A percentile compares a stretch with the other conserved stretches of the same genome.
Evolutionary conservation across 148 eudicot genomes (phyloP).

Genomic region (Linanthus parryae): DNA sequence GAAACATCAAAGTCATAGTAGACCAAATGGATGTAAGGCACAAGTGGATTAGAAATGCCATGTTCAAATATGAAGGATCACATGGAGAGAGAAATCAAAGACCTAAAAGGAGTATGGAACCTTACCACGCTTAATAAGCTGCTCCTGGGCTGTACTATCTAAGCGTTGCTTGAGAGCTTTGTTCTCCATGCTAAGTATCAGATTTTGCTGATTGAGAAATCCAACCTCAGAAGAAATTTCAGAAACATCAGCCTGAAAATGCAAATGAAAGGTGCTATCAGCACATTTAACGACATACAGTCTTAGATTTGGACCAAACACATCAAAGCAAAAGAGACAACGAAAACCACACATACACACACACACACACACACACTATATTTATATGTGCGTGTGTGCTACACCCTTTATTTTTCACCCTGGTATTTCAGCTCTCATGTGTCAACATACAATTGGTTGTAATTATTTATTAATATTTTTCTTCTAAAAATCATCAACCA

Average conservation of each 20-base stretch:
- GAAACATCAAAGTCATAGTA: too few species aligned
- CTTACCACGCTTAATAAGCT: conserved; percentile 90
- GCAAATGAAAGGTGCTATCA: conserved; percentile 3
- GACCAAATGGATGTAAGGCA: not conserved
- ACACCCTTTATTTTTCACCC: too few species aligned
- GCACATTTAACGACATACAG: not conserved
- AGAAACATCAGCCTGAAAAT: conserved; percentile 82
- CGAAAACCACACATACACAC: too few species aligned
- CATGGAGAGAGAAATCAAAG: not conserved
- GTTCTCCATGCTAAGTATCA: conserved; percentile 95
- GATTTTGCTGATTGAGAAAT: conserved; percentile 87
- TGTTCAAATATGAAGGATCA: not conserved
- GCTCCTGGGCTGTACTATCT: conserved; percentile 86
- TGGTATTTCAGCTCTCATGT: too few species aligned
- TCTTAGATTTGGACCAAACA: not conserved
- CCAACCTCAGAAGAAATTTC: conserved; percentile 94
- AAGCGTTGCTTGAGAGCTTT: conserved; percentile 86
- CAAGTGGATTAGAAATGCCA: not conserved
- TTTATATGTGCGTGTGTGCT: too few species aligned
- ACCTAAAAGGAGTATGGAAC: not conserved
- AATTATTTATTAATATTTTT: too few species aligned
- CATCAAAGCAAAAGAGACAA: not conserved
- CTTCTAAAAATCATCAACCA: too few species aligned
- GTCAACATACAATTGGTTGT: too few species aligned
- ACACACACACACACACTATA: too few species aligned